Evolutionary conservation across 2,329 filamentous ascomycete species (phyloP).

Genomic region (Truncatella angustata): DNA sequence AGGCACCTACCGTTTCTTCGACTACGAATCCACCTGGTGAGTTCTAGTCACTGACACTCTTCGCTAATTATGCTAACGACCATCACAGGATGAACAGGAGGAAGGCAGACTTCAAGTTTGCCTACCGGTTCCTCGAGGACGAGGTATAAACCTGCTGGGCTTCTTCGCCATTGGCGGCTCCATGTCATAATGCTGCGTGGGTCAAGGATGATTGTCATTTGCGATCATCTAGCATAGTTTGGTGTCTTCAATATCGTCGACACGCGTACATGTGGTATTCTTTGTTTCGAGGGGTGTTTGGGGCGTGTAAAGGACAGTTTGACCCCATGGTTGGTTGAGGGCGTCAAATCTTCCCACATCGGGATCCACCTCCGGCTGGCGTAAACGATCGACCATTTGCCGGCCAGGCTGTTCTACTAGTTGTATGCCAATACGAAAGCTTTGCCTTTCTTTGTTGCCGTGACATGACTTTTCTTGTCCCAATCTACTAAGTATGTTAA

Average conservation of each 20-base stretch:
- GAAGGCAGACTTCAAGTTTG: conserved; percentile 97
- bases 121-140: conserved; percentile 96
- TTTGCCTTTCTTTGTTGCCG: conserved; percentile 1
- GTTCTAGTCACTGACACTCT: conserved; percentile 31
- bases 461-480: too few relatives aligned
- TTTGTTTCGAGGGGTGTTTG: neutral
- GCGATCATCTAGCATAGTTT: neutral
- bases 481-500: too few relatives aligned
- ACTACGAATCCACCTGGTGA: conserved; percentile 98
- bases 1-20: conserved; percentile 98
- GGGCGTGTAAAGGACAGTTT: conserved; percentile 6
- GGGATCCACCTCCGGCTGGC: neutral
- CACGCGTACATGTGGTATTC: neutral
- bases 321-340: conserved; percentile 5
- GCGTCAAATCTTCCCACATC: neutral
- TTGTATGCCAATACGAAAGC: conserved; percentile 8
- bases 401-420: neutral
- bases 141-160: conserved; percentile 56
- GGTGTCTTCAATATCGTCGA: neutral
- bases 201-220: neutral
- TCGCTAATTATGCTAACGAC: conserved; percentile 20
- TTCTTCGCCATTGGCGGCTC: neutral
- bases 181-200: neutral
- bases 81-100: conserved; percentile 87
- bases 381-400: conserved; percentile 4